phyloP scores from a whole-genome alignment of 495 filamentous ascomycete genomes.

The Copromyces sp. region DNA sequence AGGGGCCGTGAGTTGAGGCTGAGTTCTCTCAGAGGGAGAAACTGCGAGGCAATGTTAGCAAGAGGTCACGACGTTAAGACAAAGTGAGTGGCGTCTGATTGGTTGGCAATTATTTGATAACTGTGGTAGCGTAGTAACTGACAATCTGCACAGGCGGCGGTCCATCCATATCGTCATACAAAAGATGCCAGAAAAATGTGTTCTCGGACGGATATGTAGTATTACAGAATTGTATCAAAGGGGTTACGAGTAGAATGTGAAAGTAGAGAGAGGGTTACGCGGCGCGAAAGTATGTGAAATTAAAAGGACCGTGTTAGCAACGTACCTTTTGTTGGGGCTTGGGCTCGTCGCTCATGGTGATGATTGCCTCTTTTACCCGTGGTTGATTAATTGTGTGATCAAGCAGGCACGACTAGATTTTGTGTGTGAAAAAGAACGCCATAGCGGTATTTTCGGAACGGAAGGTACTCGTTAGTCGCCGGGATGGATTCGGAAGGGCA shows the following conservation, averaged over 20 bases:
- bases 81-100: background rate
- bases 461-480: background rate
- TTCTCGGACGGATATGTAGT: background rate
- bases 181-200: background rate
- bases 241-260: background rate
- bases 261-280: background rate
- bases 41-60: constrained; percentile 10
- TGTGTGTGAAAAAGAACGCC: background rate
- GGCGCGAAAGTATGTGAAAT: background rate
- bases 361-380: background rate
- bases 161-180: background rate
- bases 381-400: background rate
- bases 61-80: background rate
- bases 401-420: background rate
- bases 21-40: constrained; percentile 34
- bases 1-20: constrained; percentile 30
- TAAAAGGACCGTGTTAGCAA: background rate
- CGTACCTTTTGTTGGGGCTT: background rate
- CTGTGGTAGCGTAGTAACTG: background rate
- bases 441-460: background rate
- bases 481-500: background rate
- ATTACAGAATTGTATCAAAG: background rate
- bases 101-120: background rate
- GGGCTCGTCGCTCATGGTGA: background rate
- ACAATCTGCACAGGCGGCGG: background rate